A percentile compares a stretch with the other conserved stretches of the same genome.
These are phyloP conservation scores for Epichloe typhina DNA, from an alignment of 2,329 filamentous ascomycete genomes.

Conservation along the genomic window DNA sequence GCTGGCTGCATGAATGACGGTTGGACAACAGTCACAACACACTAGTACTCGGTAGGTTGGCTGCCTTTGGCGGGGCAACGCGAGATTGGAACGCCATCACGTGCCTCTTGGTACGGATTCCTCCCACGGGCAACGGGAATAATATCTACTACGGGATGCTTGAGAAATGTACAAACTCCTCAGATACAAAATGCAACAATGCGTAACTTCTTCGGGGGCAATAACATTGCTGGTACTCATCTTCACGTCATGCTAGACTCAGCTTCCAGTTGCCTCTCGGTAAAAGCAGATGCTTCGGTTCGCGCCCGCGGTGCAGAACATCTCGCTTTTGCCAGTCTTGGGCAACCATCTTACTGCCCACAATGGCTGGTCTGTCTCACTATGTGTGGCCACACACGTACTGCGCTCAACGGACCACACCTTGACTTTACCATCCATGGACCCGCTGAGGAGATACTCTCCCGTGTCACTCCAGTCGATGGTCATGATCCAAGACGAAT, in stretches of 20 bases:
- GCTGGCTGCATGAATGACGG: neutral
- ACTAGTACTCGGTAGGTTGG: neutral
- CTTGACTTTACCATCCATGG: constrained; percentile 88
- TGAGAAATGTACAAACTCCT: neutral
- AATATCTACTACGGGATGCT: neutral
- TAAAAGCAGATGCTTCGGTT: constrained; percentile 70
- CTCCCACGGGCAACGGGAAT: too few species aligned
- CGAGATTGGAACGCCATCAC: constrained; percentile 35
- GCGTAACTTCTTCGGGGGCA: too few species aligned
- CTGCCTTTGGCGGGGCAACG: constrained; percentile 41
- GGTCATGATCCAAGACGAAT: constrained; percentile 77
- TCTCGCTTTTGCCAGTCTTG: constrained; percentile 52
- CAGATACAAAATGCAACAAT: too few species aligned
- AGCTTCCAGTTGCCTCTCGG: constrained; percentile 64
- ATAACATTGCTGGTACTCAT: constrained; percentile 6
- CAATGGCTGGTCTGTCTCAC: constrained; percentile 72
- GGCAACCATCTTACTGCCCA: constrained; percentile 81
- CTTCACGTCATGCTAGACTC: constrained; percentile 2
- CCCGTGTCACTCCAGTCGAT: constrained; percentile 90
- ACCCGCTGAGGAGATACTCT: constrained; percentile 77
- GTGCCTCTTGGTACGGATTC: constrained; percentile 19
- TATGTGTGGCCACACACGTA: constrained; percentile 83
- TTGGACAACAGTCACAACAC: neutral
- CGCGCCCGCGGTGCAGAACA: constrained; percentile 68
- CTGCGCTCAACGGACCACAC: constrained; percentile 84